Percentiles rank a stretch among this genome's conserved stretches.
These are phyloP conservation scores for Oryza officinalis DNA, from an alignment of 176 grass and related monocot species.

Conservation along the genomic window DNA sequence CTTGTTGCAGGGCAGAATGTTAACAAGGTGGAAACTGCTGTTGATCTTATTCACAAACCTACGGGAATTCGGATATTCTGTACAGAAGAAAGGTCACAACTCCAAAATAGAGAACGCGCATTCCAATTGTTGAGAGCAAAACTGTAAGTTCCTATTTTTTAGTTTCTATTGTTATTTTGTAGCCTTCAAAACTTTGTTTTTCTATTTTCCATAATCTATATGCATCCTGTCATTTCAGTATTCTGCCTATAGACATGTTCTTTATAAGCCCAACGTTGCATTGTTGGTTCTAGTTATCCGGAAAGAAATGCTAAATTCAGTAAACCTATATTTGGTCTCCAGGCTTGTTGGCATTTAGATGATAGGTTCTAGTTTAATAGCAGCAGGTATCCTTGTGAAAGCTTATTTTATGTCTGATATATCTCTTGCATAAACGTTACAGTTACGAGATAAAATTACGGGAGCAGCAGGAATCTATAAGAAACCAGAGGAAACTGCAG, in stretches of 20 bases:
- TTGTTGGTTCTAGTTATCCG: background rate
- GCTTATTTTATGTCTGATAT: conserved; percentile 29
- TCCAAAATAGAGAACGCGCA: conserved; percentile 91
- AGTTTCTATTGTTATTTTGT: conserved; percentile 36
- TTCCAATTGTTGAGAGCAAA: conserved; percentile 94
- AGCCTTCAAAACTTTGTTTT: background rate
- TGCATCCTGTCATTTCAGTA: background rate
- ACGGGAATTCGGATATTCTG: conserved; percentile 98
- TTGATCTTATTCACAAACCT: conserved; percentile 94
- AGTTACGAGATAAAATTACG: conserved; percentile 95
- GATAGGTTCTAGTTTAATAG: conserved; percentile 7
- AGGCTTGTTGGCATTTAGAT: conserved; percentile 12
- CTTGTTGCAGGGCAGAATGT: conserved; percentile 88
- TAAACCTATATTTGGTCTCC: background rate
- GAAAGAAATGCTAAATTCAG: conserved; percentile 2
- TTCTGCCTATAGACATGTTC: conserved; percentile 23
- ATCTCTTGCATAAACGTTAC: conserved; percentile 38
- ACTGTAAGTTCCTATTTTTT: conserved; percentile 60
- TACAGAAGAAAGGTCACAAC: conserved; percentile 93
- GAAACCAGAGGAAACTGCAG: conserved; percentile 90
- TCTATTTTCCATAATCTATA: background rate
- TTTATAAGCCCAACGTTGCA: conserved; percentile 15
- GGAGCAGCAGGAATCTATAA: conserved; percentile 88
- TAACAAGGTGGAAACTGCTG: conserved; percentile 98
- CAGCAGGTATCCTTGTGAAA: conserved; percentile 10